Evolutionary conservation across 1,284 basidiomycete genomes (phyloP).

Genomic region (Lentinula novae-zelandiae): DNA sequence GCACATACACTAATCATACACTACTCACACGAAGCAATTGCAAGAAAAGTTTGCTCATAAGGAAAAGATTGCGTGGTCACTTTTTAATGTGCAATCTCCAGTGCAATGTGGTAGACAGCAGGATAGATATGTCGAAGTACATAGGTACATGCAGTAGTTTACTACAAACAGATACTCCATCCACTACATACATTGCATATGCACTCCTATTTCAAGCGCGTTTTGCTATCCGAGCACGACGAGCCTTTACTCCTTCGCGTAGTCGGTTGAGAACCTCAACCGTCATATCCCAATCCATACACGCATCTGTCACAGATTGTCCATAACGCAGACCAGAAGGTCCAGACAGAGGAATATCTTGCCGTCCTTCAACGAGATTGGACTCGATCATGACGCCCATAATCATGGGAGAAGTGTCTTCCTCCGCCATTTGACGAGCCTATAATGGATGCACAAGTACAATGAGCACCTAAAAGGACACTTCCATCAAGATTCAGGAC

Average conservation of each 20-base stretch:
- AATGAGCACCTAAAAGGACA: background rate
- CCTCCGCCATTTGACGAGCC: slow-evolving; percentile 69
- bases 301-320: slow-evolving; percentile 87
- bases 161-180: background rate
- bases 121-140: background rate
- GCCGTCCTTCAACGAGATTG: slow-evolving; percentile 87
- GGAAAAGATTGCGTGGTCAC: too few species aligned
- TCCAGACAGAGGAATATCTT: slow-evolving; percentile 80
- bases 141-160: background rate
- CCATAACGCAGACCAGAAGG: slow-evolving; percentile 82
- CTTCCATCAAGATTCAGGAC: slow-evolving; percentile 23
- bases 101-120: background rate
- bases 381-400: slow-evolving; percentile 99
- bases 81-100: too few species aligned
- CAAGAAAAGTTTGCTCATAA: too few species aligned
- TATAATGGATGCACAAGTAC: slow-evolving; percentile 24
- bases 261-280: slow-evolving; percentile 77
- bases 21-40: too few species aligned
- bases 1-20: too few species aligned
- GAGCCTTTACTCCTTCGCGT: slow-evolving; percentile 74
- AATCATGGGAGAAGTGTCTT: slow-evolving; percentile 73
- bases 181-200: background rate
- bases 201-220: slow-evolving; percentile 2
- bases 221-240: slow-evolving; percentile 50
- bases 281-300: slow-evolving; percentile 88